Evolutionary conservation across 768 basidiomycete species (phyloP).

Genomic region (Aureoboletus auriporus): DNA sequence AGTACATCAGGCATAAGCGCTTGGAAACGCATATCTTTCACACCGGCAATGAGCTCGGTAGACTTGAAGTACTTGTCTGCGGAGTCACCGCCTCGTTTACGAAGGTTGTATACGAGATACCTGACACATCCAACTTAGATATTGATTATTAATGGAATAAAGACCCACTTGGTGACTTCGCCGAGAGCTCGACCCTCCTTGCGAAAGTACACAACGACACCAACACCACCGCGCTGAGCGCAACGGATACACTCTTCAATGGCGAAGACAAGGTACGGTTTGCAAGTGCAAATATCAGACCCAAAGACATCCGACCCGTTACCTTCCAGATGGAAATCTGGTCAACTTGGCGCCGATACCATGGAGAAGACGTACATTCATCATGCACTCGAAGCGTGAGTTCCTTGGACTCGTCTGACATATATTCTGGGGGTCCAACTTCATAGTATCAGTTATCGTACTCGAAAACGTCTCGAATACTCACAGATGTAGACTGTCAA

Average conservation of each 20-base stretch:
- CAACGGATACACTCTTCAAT: constrained; percentile 90
- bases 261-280: constrained; percentile 88
- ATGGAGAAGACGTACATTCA: constrained; percentile 60
- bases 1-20: constrained; percentile 95
- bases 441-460: constrained; percentile 1
- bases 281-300: constrained; percentile 89
- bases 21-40: constrained; percentile 94
- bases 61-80: constrained; percentile 93
- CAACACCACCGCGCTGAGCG: constrained; percentile 83
- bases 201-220: constrained; percentile 90
- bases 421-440: constrained; percentile 83
- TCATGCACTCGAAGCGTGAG: constrained; percentile 90
- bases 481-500: constrained; percentile 89
- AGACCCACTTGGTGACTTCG: constrained; percentile 80
- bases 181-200: constrained; percentile 93
- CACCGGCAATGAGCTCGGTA: constrained; percentile 91
- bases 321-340: constrained; percentile 35
- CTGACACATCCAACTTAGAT: constrained; percentile 30
- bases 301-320: constrained; percentile 97
- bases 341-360: background rate
- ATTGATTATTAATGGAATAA: background rate
- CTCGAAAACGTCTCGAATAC: constrained; percentile 14
- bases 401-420: constrained; percentile 73
- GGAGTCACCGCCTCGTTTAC: constrained; percentile 90
- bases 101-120: constrained; percentile 93